Evolutionary conservation across 192 early-diverging fungal species (phyloP), one percentile per base, ranked within the genome.

Genomic region (Helicostylum pulchrum): DNA sequence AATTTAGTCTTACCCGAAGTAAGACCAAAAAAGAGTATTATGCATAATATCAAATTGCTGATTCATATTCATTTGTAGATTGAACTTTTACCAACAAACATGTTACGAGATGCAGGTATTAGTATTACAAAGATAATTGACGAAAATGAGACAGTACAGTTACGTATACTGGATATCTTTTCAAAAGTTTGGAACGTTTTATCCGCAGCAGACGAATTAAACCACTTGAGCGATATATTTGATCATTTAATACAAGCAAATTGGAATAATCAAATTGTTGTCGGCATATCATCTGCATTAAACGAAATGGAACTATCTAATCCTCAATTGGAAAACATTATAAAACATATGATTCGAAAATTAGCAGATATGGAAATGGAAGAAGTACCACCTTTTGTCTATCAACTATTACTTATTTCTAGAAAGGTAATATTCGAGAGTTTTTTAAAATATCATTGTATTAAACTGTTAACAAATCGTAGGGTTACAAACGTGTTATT

Each of bases 361-460:
- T 50, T 85, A n/a, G 64, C 77, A 51, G 66, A 66, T 1, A 60
- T 79, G n/a, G 83, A 83, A 31, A 45, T 66, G 3, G 67, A 80
- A 17, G 85, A 86, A 67, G 71, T 86, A 1, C 88, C 90, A 2
- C 78, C 87, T 1, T 68, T 90, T 67, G 76, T 87, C 12, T 87
- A 85, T 61, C 88, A 90, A 67, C 61, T 92, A 14, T 70, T 92
- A 17, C 66, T 88, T 26, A 70, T 92, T 15, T 79, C 83, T 19
- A 76, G 83, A 31, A 80, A 85, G 74, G 83, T 85, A 67, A 31
- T 26, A 26, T 2, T 26, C 26, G 26, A 26, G 2, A 26, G 2
- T 26, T 26, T 26, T 26, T 26, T n/a, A n/a, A 26, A 26, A 26
- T 26, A 26, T 26, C 26, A 26, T 26, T 26, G 26, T 26, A 26